These are phyloP conservation scores for Hansfordia pulvinata DNA, from an alignment of 2,329 filamentous ascomycete species.

Conservation along the genomic window DNA sequence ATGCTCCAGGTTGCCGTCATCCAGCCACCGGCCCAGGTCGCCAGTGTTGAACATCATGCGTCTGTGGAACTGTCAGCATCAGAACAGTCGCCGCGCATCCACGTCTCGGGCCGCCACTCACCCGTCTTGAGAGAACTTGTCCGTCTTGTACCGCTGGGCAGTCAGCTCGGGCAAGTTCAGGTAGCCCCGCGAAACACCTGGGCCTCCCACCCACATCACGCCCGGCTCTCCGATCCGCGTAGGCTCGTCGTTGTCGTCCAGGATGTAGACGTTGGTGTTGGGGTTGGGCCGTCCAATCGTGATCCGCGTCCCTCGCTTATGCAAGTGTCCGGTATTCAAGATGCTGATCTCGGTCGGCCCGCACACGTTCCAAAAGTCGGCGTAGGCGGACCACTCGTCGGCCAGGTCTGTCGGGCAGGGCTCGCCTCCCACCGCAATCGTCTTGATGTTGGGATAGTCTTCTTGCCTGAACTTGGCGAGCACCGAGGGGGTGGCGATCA, in stretches of 20 bases:
- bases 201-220: constrained; percentile 42
- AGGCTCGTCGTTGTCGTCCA: constrained; percentile 30
- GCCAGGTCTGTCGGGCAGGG: constrained; percentile 25
- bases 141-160: constrained; percentile 29
- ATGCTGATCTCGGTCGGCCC: constrained; percentile 48
- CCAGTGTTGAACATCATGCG: constrained; percentile 46
- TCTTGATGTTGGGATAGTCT: constrained; percentile 35
- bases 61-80: constrained; percentile 10
- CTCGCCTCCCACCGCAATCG: constrained; percentile 40
- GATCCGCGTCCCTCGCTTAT: constrained; percentile 28
- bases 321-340: constrained; percentile 41
- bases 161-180: constrained; percentile 38
- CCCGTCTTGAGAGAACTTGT: constrained; percentile 38
- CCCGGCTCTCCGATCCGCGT: constrained; percentile 33
- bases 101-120: constrained; percentile 14
- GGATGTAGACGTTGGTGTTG: constrained; percentile 41
- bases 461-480: constrained; percentile 31
- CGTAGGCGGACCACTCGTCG: constrained; percentile 37
- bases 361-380: constrained; percentile 40
- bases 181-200: constrained; percentile 41
- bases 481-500: constrained; percentile 42
- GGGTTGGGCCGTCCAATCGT: constrained; percentile 42
- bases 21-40: constrained; percentile 40
- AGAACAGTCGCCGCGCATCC: not conserved
- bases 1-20: constrained; percentile 37